Evolutionary conservation across 192 early-diverging fungal species (phyloP), one percentile per base, ranked within the genome.

Genomic region (Cetraspora pellucida): DNA sequence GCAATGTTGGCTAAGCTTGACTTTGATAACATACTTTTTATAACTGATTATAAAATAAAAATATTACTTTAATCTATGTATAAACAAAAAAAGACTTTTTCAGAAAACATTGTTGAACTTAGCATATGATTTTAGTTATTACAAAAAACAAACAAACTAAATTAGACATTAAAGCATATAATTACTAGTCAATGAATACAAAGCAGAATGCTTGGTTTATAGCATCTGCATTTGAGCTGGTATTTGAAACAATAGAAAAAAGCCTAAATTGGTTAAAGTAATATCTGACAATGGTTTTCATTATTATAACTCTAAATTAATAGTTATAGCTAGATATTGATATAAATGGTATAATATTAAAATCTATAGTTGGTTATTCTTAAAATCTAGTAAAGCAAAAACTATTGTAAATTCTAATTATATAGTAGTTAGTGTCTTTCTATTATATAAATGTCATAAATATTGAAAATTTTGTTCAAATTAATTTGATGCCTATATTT

Each of bases 41-140:
- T 61, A 25, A 21, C 59, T 9, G 59, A 61, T 30, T 61, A 61
- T 61, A 61, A 61, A 30, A 61, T 61, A 21, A 4, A 11, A 61
- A 61, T 61, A 23, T 30, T 61, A 28, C 28, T 11, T n/a, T 0
- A 61, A n/a, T 28, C 59, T n/a, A 11, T 21, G 9, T 2, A 2
- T 13, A 25, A 60, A 60, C 59, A 17, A 61, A 61, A 61, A 3
- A 61, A 59, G 28, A 61, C 1, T 61, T 61, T 59, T 61, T 61
- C 25, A 2, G 59, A 28, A 61, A 61, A 61, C 4, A 11, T 7
- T 0, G 28, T 23, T 61, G 59, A 11, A 61, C 28, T 3, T n/a
- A 25, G 25, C 28, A 61, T 37, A 61, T 11, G 5, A 61, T 61
- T 61, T 61, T 61, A 11, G n/a, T 61, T 11, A 10, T 61, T 28